These are phyloP conservation scores for Tremellales sp. DNA, from an alignment of 1,284 basidiomycete species.

Conservation along the genomic window DNA sequence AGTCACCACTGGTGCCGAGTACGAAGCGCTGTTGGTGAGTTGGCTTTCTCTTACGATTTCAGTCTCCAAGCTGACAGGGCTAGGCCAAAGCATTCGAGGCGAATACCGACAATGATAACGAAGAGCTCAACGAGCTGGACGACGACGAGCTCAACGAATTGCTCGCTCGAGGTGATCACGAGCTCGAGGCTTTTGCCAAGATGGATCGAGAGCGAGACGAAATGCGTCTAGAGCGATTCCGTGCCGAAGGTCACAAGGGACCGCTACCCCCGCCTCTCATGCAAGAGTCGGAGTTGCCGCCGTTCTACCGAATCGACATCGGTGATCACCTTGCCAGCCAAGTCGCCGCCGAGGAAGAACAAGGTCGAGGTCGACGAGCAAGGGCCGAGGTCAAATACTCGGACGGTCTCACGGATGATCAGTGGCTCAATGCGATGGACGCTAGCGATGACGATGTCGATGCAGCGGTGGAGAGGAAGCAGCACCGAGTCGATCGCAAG, in stretches of 20 bases:
- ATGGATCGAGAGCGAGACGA: slow-evolving; percentile 82
- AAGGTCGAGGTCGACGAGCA: slow-evolving; percentile 75
- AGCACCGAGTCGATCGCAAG: slow-evolving; percentile 26
- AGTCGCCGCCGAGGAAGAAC: slow-evolving; percentile 56
- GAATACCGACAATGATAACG: slow-evolving; percentile 77
- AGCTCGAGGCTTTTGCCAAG: slow-evolving; percentile 70
- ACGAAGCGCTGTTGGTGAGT: slow-evolving; percentile 85
- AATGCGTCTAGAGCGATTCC: slow-evolving; percentile 67
- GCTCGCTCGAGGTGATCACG: slow-evolving; percentile 79
- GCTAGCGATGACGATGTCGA: slow-evolving; percentile 57
- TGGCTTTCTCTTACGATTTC: neutral
- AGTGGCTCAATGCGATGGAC: slow-evolving; percentile 86
- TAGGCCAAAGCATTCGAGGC: slow-evolving; percentile 60
- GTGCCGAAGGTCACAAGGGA: slow-evolving; percentile 68
- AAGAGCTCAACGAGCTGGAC: slow-evolving; percentile 91
- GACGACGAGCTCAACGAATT: slow-evolving; percentile 97
- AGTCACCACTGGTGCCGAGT: slow-evolving; percentile 95
- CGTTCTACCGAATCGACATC: slow-evolving; percentile 73
- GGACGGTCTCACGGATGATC: slow-evolving; percentile 89
- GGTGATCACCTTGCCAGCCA: slow-evolving; percentile 49
- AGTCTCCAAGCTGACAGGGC: slow-evolving; percentile 68
- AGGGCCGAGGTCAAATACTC: slow-evolving; percentile 86
- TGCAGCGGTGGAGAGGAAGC: slow-evolving; percentile 51
- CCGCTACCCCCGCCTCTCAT: slow-evolving; percentile 77
- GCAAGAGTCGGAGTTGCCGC: slow-evolving; percentile 83